phyloP scores from a whole-genome alignment of 148 eudicot species.

The Salicornia ramosissima region DNA sequence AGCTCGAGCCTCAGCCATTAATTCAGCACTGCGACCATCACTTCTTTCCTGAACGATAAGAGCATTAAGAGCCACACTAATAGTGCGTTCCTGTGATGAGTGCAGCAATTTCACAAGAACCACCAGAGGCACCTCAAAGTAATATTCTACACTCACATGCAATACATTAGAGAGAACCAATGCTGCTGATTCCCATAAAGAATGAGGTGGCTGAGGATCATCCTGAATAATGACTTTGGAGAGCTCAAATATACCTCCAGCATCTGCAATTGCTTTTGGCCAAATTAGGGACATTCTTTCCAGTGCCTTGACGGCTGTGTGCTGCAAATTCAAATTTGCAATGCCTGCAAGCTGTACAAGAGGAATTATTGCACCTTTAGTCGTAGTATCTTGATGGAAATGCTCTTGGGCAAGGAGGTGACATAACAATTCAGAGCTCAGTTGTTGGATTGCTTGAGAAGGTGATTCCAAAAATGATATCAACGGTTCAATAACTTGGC shows the following conservation, averaged over 20 bases:
- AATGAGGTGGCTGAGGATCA: conserved; percentile 60
- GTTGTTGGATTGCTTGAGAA: conserved; percentile 74
- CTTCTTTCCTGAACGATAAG: conserved; percentile 51
- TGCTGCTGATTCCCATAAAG: conserved; percentile 77
- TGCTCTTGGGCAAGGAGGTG: conserved; percentile 75
- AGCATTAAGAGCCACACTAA: conserved; percentile 54
- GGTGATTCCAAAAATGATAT: conserved; percentile 67
- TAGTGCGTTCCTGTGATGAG: conserved; percentile 47
- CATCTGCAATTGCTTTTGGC: conserved; percentile 80
- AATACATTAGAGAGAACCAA: conserved; percentile 58
- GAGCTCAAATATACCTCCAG: conserved; percentile 70
- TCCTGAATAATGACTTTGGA: conserved; percentile 70
- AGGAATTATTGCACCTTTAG: conserved; percentile 59
- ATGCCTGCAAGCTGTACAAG: conserved; percentile 74
- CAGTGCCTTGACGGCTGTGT: conserved; percentile 69
- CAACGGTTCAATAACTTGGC: conserved; percentile 69
- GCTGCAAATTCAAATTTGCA: conserved; percentile 63
- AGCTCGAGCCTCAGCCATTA: conserved; percentile 73
- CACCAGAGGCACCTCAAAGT: conserved; percentile 53
- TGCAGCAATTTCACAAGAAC: conserved; percentile 71
- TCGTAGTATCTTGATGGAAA: conserved; percentile 67
- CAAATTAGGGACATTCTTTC: conserved; percentile 60
- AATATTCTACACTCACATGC: conserved; percentile 45
- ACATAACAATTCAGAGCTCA: conserved; percentile 62
- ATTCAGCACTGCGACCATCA: conserved; percentile 53